Percentiles rank a stretch among this genome's conserved stretches.
Conservation (phyloP, 176 grass and related monocot genomes). For the Oropetium thomaeum region DNA sequence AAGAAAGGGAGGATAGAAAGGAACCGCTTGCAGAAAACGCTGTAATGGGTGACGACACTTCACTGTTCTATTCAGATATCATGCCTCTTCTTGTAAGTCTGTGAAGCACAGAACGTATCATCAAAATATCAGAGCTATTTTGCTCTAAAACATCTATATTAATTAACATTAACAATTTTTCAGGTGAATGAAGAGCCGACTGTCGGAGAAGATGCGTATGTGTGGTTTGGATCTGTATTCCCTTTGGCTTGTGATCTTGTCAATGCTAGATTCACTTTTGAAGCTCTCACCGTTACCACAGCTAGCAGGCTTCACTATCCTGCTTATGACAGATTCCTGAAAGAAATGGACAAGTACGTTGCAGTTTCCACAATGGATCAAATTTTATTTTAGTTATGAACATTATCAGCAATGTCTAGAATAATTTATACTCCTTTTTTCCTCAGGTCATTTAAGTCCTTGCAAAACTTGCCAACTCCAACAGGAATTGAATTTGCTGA, state of each 20-base stretch:
- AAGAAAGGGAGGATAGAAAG: constrained; percentile 73
- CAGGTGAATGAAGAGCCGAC: constrained; percentile 83
- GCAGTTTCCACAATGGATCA: not conserved
- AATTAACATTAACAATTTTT: not conserved
- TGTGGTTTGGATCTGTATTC: constrained; percentile 82
- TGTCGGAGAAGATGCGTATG: constrained; percentile 77
- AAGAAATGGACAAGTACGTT: constrained; percentile 87
- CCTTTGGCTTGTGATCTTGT: constrained; percentile 80
- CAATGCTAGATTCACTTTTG: constrained; percentile 88
- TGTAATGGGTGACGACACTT: constrained; percentile 68
- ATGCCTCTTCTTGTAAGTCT: constrained; percentile 89
- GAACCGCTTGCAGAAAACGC: constrained; percentile 49
- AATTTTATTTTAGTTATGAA: not conserved
- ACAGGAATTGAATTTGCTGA: constrained; percentile 64
- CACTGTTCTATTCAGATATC: constrained; percentile 92
- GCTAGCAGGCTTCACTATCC: constrained; percentile 79
- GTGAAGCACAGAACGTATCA: not conserved
- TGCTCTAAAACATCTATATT: not conserved
- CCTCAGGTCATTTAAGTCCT: constrained; percentile 54
- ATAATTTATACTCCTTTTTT: not conserved
- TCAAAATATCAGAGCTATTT: not conserved
- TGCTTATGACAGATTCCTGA: constrained; percentile 90
- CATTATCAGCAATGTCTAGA: not conserved
- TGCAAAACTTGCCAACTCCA: constrained; percentile 59
- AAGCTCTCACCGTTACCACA: constrained; percentile 69